Evolutionary conservation across 192 early-diverging fungal genomes (phyloP).

Genomic region (Ambispora gerdemannii): DNA sequence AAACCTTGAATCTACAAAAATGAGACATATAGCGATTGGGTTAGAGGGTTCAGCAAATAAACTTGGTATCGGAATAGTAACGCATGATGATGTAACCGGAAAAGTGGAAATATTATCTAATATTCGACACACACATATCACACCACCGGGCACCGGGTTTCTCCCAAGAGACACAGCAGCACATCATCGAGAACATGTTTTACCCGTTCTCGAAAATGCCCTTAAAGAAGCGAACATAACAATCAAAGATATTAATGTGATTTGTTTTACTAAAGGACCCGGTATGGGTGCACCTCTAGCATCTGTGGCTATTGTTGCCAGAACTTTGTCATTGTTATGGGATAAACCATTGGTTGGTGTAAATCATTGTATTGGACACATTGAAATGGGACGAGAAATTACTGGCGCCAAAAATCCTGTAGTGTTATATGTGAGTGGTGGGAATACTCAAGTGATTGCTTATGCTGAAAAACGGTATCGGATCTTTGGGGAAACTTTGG

Average conservation of each 20-base stretch:
- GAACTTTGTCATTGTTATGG: conserved; percentile 91
- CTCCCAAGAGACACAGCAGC: conserved; percentile 89
- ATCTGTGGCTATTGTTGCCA: conserved; percentile 87
- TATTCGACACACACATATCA: conserved; percentile 89
- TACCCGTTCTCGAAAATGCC: conserved; percentile 73
- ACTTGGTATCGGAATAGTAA: conserved; percentile 91
- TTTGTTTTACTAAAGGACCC: conserved; percentile 97
- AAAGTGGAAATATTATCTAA: conserved; percentile 80
- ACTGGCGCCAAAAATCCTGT: conserved; percentile 93
- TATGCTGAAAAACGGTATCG: conserved; percentile 90
- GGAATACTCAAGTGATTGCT: conserved; percentile 99
- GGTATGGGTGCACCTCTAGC: conserved; percentile 97
- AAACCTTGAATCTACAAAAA: not conserved
- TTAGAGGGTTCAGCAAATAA: conserved; percentile 96
- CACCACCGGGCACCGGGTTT: conserved; percentile 95
- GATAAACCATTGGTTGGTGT: conserved; percentile 89
- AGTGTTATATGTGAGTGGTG: conserved; percentile 95
- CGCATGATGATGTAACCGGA: conserved; percentile 60
- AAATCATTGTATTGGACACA: conserved; percentile 98
- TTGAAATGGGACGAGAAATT: conserved; percentile 98
- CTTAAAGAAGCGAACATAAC: conserved; percentile 70
- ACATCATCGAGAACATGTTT: conserved; percentile 81
- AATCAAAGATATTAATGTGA: conserved; percentile 78
- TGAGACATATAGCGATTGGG: conserved; percentile 65
- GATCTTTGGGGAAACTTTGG: conserved; percentile 98